Base-by-base conservation (phyloP, 768 basidiomycete genomes). In the Pholiota molesta region DNA sequence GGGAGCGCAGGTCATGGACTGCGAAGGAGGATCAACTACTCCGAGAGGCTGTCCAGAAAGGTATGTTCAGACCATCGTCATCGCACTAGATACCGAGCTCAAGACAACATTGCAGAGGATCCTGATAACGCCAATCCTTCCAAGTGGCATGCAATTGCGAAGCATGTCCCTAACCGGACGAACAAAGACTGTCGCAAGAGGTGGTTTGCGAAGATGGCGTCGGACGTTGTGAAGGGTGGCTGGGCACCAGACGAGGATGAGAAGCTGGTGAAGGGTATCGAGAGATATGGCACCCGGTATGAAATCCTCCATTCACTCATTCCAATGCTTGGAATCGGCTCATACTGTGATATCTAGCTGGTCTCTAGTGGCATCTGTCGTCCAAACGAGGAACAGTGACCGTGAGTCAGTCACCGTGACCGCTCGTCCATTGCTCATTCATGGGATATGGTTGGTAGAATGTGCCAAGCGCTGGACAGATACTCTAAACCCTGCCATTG, bases 101-200 rank as follows among this genome's bases (percentile, higher is more conserved):
- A 68, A 28, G 65, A n/a, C 62, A 26, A 54, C 47, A n/a, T 59
- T 65, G 33, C 69, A 86, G 85, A 86, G 78, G 84, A 85, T 67
- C 82, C 84, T 55, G 79, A 82, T 52, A 81, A 82, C 66, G 72
- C 81, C 28, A 84, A 83, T 62, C 85, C 85, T 21, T 83, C 84
- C 53, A 86, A 85, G 63, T 86, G 85, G 85, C 83, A 84, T 71
- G 83, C 82, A 35, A 86, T 86, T 57, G 82, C 84, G n/a, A 82
- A 84, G 65, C 83, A 86, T 68, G 83, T 86, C 5, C 85, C 84
- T 10, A 82, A 85, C 67, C 77, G 85, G 58, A 86, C 83, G 21
- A 86, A 86, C 77, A 86, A 86, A 67, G 85, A 86, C 69, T 86
- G 85, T 69, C 79, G 85, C 65, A 86, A 86, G 68, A 77, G 85